Base-by-base conservation (phyloP, 108 stramenopile species). In the Pseudonitzschia delicatissima region DNA sequence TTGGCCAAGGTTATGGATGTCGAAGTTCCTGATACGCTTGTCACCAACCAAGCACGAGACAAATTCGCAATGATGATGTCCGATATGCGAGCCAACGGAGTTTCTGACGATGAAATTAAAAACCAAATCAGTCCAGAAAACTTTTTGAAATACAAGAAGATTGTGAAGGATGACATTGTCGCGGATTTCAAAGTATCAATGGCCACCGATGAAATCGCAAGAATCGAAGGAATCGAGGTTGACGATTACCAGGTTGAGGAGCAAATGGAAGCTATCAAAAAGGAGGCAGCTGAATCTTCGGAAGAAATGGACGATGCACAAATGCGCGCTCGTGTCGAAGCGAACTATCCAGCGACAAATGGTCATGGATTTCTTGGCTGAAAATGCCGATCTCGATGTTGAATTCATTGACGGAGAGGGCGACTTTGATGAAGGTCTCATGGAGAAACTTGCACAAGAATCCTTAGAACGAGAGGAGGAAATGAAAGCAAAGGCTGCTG, bases 1-100 rank as follows among this genome's bases (percentile, higher is more conserved):
- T 78, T 97, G 55, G 77, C 86, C 21, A 74, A 82, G 50, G 63
- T 78, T 37, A 69, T 92, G 68, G 82, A 92, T 47, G 84, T 91
- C 15, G 89, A 88, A 18, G 87, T 97, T 20, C 96, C 96, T 9
- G 95, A 97, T 73, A 96, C 93, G 0, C 71, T 96, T 8, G 80
- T 97, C 21, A 87, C 89, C 28, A 95, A 95, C 66, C 85, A 94
- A 72, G 92, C 93, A 3, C 85, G 87, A n/a, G 91, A 96, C 48
- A 96, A 97, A 84, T 97, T 90, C 55, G 93, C 96, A 40, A 59
- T 94, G 69, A 97, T 97, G 96, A 93, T 97, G 93, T 85, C 92
- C 0, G 96, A 97, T 39, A 87, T 97, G 83, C 71, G 91, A 66
- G 83, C 87, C 71, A 87, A 78, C 61, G 93, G 94, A 23, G 90